These are phyloP conservation scores for Debaryomyces psychrophilus DNA, from an alignment of 1,139 yeast species.

Conservation along the genomic window DNA sequence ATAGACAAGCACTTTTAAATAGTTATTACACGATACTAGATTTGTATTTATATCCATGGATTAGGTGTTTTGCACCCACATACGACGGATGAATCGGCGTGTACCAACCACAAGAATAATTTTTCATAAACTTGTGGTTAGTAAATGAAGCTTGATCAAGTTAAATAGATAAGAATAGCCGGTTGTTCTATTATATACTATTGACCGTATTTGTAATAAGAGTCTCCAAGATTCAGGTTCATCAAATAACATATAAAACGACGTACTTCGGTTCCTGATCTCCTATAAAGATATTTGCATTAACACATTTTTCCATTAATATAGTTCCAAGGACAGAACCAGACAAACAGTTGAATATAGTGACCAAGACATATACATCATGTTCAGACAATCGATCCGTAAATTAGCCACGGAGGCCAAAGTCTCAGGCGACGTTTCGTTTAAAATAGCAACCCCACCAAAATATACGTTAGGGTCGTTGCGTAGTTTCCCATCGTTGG, in stretches of 20 bases:
- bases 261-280: neutral
- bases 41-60: neutral
- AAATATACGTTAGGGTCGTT: constrained; percentile 78
- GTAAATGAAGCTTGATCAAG: neutral
- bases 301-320: neutral
- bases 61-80: constrained; percentile 6
- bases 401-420: constrained; percentile 36
- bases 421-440: constrained; percentile 15
- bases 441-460: constrained; percentile 56
- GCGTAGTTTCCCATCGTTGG: constrained; percentile 85
- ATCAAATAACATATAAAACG: neutral
- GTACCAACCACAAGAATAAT: constrained; percentile 1
- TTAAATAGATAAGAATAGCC: neutral
- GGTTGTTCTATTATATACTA: neutral
- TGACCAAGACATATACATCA: constrained; percentile 1
- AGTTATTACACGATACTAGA: neutral
- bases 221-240: neutral
- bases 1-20: neutral
- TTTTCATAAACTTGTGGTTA: constrained; percentile 4
- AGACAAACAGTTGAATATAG: neutral
- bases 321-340: neutral
- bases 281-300: neutral
- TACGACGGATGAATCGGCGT: neutral
- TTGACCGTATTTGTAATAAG: neutral
- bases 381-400: constrained; percentile 31